Base-by-base conservation (phyloP, 345 rosid species). In the Pseudoturritis turrita region DNA sequence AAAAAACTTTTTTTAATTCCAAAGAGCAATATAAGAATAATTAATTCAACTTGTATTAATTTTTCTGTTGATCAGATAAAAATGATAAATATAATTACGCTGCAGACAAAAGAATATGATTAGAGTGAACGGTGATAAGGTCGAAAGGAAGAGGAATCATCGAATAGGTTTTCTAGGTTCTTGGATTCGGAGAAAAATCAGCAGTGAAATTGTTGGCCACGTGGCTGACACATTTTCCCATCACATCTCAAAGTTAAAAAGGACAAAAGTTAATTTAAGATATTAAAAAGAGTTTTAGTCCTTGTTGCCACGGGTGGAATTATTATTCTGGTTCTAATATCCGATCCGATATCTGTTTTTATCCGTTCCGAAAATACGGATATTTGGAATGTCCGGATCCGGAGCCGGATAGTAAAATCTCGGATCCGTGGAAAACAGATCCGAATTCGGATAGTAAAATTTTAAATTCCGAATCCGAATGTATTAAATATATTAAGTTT, bases 151-250 rank as follows among this genome's bases (percentile, higher is more conserved):
- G 21, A 1, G 49, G 57, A 49, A 50, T 36, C 72, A 37, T 57
- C 72, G 72, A 74, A 66, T 47, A 49, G 57, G 6, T 54, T 43
- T 39, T 64, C 57, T 33, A 66, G 29, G 1, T 39, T 44, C 29
- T 73, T 65, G 72, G 54, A 49, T 58, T 60, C 18, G 37, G 62
- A 41, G 66, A 22, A 29, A 66, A 37, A 67, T 50, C 68, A 50
- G 68, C 73, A 50, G 68, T 10, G 62, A 25, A 67, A 59, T 29
- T 66, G 78, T 74, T 73, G 78, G 73, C 78, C 78, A 74, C 68
- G 68, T 46, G 55, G 66, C 54, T 66, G 61, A 59, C 78, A 74
- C 47, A 3, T 18, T 59, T 59, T 51, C 47, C 52, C 37, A 28
- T 67, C 68, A 73, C 73, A 49, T 74, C 19, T 50, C 55, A 58